Base-by-base conservation (phyloP, 805 yeast species). In the Blastobotrys mokoenaii region DNA sequence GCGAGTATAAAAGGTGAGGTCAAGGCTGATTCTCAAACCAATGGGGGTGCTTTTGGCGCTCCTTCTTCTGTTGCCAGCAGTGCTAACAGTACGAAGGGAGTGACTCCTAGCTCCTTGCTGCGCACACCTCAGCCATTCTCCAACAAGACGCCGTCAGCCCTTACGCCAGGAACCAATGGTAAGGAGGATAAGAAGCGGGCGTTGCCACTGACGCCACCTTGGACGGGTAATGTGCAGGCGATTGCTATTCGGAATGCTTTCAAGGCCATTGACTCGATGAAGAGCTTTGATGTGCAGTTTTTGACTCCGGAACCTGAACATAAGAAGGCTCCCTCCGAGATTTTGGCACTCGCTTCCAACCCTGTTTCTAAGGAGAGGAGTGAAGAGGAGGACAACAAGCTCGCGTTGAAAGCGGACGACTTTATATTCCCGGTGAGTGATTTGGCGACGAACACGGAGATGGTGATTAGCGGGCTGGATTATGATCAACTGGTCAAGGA, bases 171-270 rank as follows among this genome's bases (percentile, higher is more conserved):
- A 2, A 38, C n/a, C 18, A 32, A 49, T 4, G 53, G 45, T 22
- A 42, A 45, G 9, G 48, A 48, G 14, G 50, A 43, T 16, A n/a
- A 17, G 5, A 35, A 33, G 12, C 11, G n/a, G n/a, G 38, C 22
- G 5, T 38, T 39, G n/a, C 49, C 54, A 2, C 17, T 35, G 11
- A 27, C 46, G 14, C 49, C 54, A 6, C 49, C 56, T 9, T 56
- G 60, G 60, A 48, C 59, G 1, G 60, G 60, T 11, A 53, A 46
- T 20, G 62, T 64, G 10, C 59, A 62, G 3, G 58, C 66, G 2
- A 53, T 57, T 9, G 63, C 61, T 29, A 50, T 64, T 22, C 56
- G 63, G 14, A 53, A 58, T 2, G 64, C 66, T 11, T 61, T 64
- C 52, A 55, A 50, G 41, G 58, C 60, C 30, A 52, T 64, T 15